Evolutionary conservation across 306 rosid species (phyloP).

Genomic region (Phaseolus lunatus): DNA sequence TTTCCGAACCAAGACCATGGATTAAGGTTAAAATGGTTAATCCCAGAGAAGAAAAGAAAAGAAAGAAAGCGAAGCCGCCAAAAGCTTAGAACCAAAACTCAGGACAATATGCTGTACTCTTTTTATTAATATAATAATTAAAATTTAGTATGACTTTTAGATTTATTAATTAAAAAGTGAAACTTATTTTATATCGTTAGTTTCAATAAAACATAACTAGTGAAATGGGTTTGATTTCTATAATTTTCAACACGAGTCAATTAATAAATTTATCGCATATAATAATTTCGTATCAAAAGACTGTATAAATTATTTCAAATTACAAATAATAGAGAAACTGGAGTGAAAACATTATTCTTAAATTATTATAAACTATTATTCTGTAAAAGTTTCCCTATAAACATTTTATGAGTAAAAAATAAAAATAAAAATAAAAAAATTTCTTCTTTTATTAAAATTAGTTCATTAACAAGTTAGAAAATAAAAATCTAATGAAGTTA

Average conservation of each 20-base stretch:
- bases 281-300: too few relatives aligned
- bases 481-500: too few relatives aligned
- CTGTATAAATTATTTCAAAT: too few relatives aligned
- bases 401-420: too few relatives aligned
- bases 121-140: background rate
- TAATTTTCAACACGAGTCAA: background rate
- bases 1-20: background rate
- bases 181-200: background rate
- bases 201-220: background rate
- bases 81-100: background rate
- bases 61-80: background rate
- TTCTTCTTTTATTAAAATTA: too few relatives aligned
- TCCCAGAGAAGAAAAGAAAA: background rate
- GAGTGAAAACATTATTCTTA: too few relatives aligned
- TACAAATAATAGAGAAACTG: too few relatives aligned
- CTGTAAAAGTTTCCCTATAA: too few relatives aligned
- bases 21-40: constrained; percentile 1
- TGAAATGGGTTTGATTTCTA: background rate
- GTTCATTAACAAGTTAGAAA: too few relatives aligned
- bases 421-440: too few relatives aligned
- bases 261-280: background rate
- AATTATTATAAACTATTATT: too few relatives aligned
- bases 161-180: background rate
- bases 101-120: constrained; percentile 11
- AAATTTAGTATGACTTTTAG: background rate